phyloP scores from a whole-genome alignment of 2,329 filamentous ascomycete genomes.

The Epichloe bromicola region DNA sequence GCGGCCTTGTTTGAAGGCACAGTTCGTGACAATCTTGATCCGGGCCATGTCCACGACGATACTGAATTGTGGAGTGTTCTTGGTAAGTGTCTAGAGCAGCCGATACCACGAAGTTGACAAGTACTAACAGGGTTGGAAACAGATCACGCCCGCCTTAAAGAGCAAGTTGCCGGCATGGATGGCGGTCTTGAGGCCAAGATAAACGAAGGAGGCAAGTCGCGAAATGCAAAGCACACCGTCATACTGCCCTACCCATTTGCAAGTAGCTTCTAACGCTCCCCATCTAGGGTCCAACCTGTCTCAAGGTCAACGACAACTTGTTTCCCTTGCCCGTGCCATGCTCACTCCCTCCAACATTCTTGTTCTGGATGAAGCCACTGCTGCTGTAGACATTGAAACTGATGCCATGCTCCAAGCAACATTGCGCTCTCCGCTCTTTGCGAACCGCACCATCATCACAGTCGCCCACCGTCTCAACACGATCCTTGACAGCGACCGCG shows the following conservation, averaged over 20 bases:
- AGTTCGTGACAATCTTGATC: constrained; percentile 89
- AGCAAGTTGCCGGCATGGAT: constrained; percentile 75
- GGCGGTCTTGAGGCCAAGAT: constrained; percentile 83
- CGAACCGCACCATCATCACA: constrained; percentile 91
- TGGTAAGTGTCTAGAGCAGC: constrained; percentile 41
- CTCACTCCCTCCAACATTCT: constrained; percentile 94
- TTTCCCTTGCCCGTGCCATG: constrained; percentile 86
- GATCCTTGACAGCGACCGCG: constrained; percentile 77
- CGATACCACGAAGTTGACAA: neutral
- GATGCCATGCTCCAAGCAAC: constrained; percentile 54
- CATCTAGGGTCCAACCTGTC: constrained; percentile 77
- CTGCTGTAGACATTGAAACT: constrained; percentile 56
- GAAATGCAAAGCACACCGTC: neutral
- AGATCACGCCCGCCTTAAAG: constrained; percentile 90
- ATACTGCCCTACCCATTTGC: neutral
- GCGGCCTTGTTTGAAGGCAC: constrained; percentile 90
- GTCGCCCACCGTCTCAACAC: constrained; percentile 98
- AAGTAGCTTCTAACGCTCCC: neutral
- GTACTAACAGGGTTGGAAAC: neutral
- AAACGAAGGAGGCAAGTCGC: constrained; percentile 75
- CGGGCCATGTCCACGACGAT: constrained; percentile 88
- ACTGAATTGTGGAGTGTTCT: constrained; percentile 94
- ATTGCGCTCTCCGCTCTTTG: constrained; percentile 55
- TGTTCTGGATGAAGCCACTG: constrained; percentile 92
- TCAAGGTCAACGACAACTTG: constrained; percentile 84